Evolutionary conservation across 345 rosid genomes (phyloP).

Genomic region (Dipteronia sinensis): DNA sequence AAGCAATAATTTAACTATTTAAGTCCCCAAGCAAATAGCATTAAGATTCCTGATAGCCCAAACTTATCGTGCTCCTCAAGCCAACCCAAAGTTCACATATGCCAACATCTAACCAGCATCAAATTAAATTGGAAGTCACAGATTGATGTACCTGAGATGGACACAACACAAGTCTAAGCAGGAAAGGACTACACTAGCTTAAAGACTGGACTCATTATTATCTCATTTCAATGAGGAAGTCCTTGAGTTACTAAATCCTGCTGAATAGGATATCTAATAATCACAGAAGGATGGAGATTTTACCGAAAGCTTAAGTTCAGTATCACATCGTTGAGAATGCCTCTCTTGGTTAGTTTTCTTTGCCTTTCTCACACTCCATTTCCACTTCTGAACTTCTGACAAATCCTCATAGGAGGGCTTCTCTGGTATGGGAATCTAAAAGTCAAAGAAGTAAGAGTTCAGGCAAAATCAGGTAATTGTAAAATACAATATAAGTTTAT

Average conservation of each 20-base stretch:
- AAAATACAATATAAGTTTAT: conserved; percentile 1
- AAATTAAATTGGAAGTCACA: conserved; percentile 10
- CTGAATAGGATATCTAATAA: neutral
- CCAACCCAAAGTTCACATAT: neutral
- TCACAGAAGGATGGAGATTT: conserved; percentile 30
- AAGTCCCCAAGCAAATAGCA: neutral
- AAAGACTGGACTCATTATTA: neutral
- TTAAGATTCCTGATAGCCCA: neutral
- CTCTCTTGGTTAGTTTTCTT: conserved; percentile 88
- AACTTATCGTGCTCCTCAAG: neutral
- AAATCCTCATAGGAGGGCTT: conserved; percentile 66
- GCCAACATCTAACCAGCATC: neutral
- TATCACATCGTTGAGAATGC: conserved; percentile 89
- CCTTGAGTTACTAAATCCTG: neutral
- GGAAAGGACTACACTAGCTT: neutral
- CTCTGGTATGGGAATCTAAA: conserved; percentile 71
- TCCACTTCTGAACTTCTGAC: conserved; percentile 69
- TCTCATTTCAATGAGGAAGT: neutral
- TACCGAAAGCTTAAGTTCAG: conserved; percentile 94
- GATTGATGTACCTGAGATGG: neutral
- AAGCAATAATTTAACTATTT: neutral
- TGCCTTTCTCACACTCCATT: conserved; percentile 71
- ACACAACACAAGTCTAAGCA: neutral
- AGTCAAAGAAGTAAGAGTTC: conserved; percentile 15
- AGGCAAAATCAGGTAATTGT: neutral